Base-by-base conservation (phyloP, 805 yeast species). In the Myxozyma vanderwaltii region DNA sequence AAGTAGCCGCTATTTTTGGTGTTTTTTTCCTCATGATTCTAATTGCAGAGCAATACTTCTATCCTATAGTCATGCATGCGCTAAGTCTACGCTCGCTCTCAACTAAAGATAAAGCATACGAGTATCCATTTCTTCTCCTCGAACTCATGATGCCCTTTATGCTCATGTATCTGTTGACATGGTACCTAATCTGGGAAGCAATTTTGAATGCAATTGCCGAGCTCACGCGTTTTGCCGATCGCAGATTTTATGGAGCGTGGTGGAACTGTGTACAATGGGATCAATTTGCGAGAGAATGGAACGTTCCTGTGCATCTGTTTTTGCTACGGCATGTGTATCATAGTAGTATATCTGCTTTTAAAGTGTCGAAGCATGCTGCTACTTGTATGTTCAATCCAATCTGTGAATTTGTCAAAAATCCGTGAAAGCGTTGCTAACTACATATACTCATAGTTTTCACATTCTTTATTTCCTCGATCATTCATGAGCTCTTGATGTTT, bases 251-350 rank as follows among this genome's bases (percentile, higher is more conserved):
- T 70, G 92, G 96, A 2, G 88, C 90, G 45, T 95, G 99, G 99
- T 94, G 99, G 99, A 89, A 91, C 67, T 88, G 95, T 62, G 83
- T 86, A 19, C 87, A 89, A 43, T 94, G 97, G 97, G 88, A 88
- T 58, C 91, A 91, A 70, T 94, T 89, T 72, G 86, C 97, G 10
- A 79, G 97, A 64, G 84, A 88, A 63, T 95, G 99, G 99, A 94
- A 94, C 71, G 81, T 82, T 8, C 97, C 98, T 0, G 98, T 94
- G 23, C 97, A 94, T 72, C 82, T 84, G 69, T 94, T 94, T 67
- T 76, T 94, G 59, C 76, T 91, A 46, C 81, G 98, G 65, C 99
- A 95, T 71, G 98, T 94, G 1, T 95, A 94, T 72, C 97, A 91
- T 71, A 85, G 95, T 26, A 84, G 94, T 8, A 88, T 92, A 59